phyloP scores from a whole-genome alignment of 2,329 filamentous ascomycete genomes.

The Paramyrothecium roridum region DNA sequence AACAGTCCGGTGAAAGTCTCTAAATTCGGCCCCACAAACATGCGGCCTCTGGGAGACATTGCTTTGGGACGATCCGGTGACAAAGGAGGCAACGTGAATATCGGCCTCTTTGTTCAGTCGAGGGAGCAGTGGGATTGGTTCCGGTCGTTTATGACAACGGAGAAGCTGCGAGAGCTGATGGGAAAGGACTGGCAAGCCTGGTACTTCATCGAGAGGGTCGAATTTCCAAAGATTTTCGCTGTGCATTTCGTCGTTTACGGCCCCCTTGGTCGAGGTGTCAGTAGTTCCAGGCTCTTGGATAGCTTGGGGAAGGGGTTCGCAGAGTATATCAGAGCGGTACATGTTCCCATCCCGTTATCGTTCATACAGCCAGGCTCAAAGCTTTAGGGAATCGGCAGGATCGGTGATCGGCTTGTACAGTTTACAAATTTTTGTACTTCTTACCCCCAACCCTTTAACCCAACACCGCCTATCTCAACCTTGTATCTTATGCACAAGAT shows the following conservation, averaged over 20 bases:
- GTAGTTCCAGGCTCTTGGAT: conserved; percentile 44
- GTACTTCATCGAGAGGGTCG: conserved; percentile 42
- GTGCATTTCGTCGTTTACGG: conserved; percentile 51
- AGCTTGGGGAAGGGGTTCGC: conserved; percentile 49
- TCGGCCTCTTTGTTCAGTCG: conserved; percentile 42
- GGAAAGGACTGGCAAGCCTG: conserved; percentile 25
- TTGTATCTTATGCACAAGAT: too few species aligned
- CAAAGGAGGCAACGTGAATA: conserved; percentile 40
- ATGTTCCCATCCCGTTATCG: not conserved
- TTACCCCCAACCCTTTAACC: too few species aligned
- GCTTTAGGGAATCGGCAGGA: not conserved
- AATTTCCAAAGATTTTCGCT: conserved; percentile 38
- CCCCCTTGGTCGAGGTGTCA: conserved; percentile 40
- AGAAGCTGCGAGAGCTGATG: conserved; percentile 31
- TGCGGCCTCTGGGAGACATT: conserved; percentile 19
- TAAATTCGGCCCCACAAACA: conserved; percentile 6
- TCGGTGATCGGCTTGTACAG: too few species aligned
- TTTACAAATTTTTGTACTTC: too few species aligned
- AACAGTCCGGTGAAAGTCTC: conserved; percentile 4
- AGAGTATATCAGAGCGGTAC: conserved; percentile 19
- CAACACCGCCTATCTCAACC: too few species aligned
- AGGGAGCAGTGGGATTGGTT: conserved; percentile 43
- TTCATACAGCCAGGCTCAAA: not conserved
- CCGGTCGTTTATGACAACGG: conserved; percentile 34
- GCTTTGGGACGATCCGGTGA: conserved; percentile 30